Percentiles rank a stretch among this genome's conserved stretches.
Conservation (phyloP, 1,284 basidiomycete genomes). For the Chalciporus sp. region DNA sequence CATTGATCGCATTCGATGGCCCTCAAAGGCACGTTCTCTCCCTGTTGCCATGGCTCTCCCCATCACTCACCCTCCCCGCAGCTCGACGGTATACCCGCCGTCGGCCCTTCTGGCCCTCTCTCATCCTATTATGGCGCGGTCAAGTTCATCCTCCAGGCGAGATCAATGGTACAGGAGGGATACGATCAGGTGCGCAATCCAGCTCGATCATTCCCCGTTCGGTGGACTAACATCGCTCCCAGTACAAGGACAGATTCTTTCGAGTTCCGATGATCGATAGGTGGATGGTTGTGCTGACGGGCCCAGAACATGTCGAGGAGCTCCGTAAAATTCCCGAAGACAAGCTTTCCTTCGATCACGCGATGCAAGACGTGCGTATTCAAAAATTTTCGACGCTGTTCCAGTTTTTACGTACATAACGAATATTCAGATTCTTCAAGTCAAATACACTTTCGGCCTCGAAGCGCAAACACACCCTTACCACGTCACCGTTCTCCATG, state of each 20-base stretch:
- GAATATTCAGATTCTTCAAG: constrained; percentile 34
- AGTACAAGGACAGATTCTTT: constrained; percentile 39
- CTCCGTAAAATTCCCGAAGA: constrained; percentile 40
- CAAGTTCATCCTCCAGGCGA: constrained; percentile 34
- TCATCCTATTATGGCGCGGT: constrained; percentile 38
- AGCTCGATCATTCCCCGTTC: not conserved
- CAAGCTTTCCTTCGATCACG: constrained; percentile 38
- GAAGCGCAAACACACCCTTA: constrained; percentile 38
- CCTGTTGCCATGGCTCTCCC: not conserved
- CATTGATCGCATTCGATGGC: constrained; percentile 24
- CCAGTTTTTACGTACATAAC: constrained; percentile 19
- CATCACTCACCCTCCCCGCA: constrained; percentile 12
- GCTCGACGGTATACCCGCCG: constrained; percentile 38
- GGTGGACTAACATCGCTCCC: constrained; percentile 18
- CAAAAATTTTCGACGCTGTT: constrained; percentile 3
- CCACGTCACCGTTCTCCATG: constrained; percentile 39
- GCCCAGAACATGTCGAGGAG: constrained; percentile 39
- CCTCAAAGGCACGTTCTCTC: constrained; percentile 27
- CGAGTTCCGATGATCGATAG: constrained; percentile 40
- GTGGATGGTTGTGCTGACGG: constrained; percentile 40
- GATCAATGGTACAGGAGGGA: constrained; percentile 39
- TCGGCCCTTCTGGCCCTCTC: constrained; percentile 39
- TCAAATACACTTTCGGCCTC: constrained; percentile 41
- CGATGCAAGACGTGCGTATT: constrained; percentile 36
- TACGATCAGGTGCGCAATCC: constrained; percentile 36